These are phyloP conservation scores for Saccharomycopsis vini DNA, from an alignment of 805 yeast species.

Conservation along the genomic window DNA sequence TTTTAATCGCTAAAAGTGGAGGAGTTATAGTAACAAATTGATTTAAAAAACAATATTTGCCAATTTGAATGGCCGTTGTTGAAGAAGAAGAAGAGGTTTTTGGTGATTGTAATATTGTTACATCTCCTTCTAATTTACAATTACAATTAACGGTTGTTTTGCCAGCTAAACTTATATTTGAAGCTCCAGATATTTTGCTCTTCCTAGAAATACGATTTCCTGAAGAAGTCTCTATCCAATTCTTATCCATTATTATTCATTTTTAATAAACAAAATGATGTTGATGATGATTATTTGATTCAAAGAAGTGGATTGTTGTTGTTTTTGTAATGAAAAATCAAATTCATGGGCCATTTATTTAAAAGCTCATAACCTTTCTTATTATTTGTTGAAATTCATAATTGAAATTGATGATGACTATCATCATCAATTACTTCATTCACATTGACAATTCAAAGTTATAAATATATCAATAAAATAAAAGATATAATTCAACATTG, in stretches of 20 bases:
- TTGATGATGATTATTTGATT: no score
- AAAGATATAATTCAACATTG: no score
- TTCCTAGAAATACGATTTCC: slow-evolving; percentile 37
- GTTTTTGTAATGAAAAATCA: no score
- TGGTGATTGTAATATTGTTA: slow-evolving; percentile 7
- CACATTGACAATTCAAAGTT: no score
- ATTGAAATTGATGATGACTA: neutral
- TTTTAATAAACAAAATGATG: no score
- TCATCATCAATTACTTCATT: no score
- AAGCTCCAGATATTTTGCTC: slow-evolving; percentile 31
- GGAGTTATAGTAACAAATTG: slow-evolving; percentile 26
- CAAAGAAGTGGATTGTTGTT: no score
- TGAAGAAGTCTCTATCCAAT: slow-evolving; percentile 33
- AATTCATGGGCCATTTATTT: no score
- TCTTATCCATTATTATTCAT: neutral
- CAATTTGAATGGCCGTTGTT: slow-evolving; percentile 33
- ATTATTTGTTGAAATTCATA: neutral
- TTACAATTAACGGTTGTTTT: slow-evolving; percentile 29
- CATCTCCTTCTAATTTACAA: slow-evolving; percentile 30
- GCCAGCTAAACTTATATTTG: slow-evolving; percentile 34
- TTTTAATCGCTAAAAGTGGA: slow-evolving; percentile 19
- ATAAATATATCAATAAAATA: no score
- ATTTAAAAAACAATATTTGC: slow-evolving; percentile 34
- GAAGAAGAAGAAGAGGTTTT: slow-evolving; percentile 17
- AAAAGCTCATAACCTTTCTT: no score